Conservation (phyloP, 108 stramenopile genomes). For the Parietichytrium sp. region DNA sequence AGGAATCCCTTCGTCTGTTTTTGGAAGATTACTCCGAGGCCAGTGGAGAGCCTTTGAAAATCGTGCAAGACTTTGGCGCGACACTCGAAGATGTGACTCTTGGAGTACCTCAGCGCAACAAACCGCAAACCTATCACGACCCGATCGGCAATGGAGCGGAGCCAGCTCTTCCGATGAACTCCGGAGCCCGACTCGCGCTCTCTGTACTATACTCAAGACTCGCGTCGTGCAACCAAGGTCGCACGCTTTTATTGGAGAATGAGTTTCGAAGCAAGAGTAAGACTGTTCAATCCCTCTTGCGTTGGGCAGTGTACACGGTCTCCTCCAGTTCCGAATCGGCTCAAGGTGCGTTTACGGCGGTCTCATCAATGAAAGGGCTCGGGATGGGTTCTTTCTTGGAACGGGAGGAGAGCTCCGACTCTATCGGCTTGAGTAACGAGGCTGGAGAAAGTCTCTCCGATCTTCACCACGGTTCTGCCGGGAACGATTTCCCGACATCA, state of each 20-base stretch:
- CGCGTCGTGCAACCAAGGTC: constrained; percentile 10
- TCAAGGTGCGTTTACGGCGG: too few species aligned
- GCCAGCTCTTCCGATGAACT: too few species aligned
- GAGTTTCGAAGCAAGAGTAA: not conserved
- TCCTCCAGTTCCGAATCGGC: not conserved
- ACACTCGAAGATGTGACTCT: not conserved
- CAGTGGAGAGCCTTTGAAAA: constrained; percentile 12
- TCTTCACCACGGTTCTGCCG: too few species aligned
- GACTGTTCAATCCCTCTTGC: not conserved
- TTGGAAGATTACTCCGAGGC: not conserved
- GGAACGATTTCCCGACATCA: too few species aligned
- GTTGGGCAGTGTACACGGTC: constrained; percentile 11
- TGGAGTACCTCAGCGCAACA: not conserved
- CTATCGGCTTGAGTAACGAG: too few species aligned
- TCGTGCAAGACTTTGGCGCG: not conserved
- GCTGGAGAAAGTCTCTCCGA: too few species aligned
- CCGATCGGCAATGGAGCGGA: too few species aligned
- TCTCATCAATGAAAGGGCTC: too few species aligned
- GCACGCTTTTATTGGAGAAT: not conserved
- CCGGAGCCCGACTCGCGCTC: constrained; percentile 2
- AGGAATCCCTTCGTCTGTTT: not conserved
- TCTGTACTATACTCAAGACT: not conserved
- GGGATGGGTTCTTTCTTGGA: too few species aligned
- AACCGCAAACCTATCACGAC: not conserved
- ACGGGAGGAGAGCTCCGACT: too few species aligned